Base-by-base conservation (phyloP, 768 basidiomycete species). In the Pluteus cervinus region DNA sequence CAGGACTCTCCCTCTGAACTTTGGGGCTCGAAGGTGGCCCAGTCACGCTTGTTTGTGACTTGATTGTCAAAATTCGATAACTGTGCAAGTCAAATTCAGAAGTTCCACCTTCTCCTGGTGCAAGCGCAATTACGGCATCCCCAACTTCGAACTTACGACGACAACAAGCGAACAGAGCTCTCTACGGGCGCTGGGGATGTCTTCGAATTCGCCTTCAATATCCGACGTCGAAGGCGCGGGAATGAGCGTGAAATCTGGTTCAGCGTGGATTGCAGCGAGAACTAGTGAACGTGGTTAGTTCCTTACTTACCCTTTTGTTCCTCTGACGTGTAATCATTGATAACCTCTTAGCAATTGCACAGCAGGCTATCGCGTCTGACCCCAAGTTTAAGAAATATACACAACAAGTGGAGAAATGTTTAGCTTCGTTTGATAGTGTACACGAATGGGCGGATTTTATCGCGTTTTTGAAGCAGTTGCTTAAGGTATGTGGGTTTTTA, bases 361-460 rank as follows among this genome's bases (percentile, higher is more conserved):
- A 74, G 25, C 76, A 76, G 39, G 53, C 66, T 10, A 79, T 79
- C 50, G 73, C 78, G 18, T 75, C 81, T 7, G 93, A 98, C 66
- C 86, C 89, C 10, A 93, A 92, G 57, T 96, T 80, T 66, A 90
- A 87, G 68, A 96, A 96, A 62, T 97, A 91, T 62, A 69, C 81
- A 1, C 80, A 84, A 39, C 86, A 90, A 50, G 88, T 99, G 33
- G 96, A 99, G 56, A 85, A 84, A 62, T 90, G 87, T 49, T 69
- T 99, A 32, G 84, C 81, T 44, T 82, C 90, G 2, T 98, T 99
- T 53, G 92, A 96, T 53, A 88, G 80, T 52, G 90, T 96, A 41
- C 89, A 94, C 40, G 96, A 99, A 65, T 99, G 96, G 96, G 93
- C 96, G 42, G 96, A 99, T 65, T 98, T 92, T 58, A 98, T 96